These are phyloP conservation scores for Dipodascus geniculatus DNA, from an alignment of 805 yeast genomes.

Conservation along the genomic window DNA sequence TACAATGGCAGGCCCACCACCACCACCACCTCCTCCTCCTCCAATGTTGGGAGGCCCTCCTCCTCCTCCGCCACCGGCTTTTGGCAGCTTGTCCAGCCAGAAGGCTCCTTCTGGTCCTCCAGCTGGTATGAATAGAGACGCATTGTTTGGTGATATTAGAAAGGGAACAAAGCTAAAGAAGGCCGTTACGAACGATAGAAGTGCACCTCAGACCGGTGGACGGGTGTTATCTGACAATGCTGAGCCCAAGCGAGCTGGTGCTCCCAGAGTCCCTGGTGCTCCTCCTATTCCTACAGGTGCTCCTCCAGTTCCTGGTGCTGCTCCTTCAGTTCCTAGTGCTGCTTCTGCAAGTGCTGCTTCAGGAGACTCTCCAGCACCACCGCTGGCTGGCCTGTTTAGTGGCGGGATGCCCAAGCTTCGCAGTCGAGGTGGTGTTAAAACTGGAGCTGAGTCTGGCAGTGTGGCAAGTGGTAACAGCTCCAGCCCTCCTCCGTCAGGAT, in stretches of 20 bases:
- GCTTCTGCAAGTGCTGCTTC: constrained; percentile 14
- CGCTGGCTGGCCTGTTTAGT: constrained; percentile 58
- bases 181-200: constrained; percentile 54
- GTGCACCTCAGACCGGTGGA: constrained; percentile 37
- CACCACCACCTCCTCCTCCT: constrained; percentile 36
- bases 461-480: neutral
- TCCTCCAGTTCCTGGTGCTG: constrained; percentile 13
- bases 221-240: constrained; percentile 14
- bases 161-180: constrained; percentile 53
- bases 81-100: constrained; percentile 17
- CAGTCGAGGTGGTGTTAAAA: constrained; percentile 28
- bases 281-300: constrained; percentile 10
- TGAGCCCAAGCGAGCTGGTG: constrained; percentile 15
- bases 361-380: constrained; percentile 25
- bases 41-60: constrained; percentile 26
- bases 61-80: constrained; percentile 23
- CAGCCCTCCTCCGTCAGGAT: constrained; percentile 10
- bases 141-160: constrained; percentile 69
- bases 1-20: constrained; percentile 34
- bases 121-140: constrained; percentile 25
- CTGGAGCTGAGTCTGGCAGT: constrained; percentile 12
- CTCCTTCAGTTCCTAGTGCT: constrained; percentile 23
- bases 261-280: constrained; percentile 14
- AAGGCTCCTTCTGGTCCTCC: constrained; percentile 19
- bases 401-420: constrained; percentile 71